phyloP scores from a whole-genome alignment of 23 red algal species.

The Agarophyton chilense region DNA sequence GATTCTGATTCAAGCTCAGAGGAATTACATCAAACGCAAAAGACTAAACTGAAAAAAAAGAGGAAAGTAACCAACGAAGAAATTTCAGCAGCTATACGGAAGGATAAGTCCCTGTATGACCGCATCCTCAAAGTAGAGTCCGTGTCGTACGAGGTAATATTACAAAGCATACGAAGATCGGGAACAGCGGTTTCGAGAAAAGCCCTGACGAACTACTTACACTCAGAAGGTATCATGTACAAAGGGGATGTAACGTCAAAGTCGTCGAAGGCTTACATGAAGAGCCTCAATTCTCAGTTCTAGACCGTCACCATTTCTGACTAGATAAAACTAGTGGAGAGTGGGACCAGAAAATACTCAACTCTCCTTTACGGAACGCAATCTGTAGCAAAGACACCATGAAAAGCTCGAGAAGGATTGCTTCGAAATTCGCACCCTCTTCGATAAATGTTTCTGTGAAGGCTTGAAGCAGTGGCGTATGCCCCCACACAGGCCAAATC shows the following conservation, averaged over 20 bases:
- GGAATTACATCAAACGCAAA: not conserved
- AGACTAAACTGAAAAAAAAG: constrained; percentile 36
- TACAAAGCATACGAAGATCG: constrained; percentile 11
- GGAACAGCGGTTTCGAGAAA: constrained; percentile 32
- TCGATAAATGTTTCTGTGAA: not conserved
- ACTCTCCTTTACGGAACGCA: not conserved
- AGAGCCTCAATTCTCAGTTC: constrained; percentile 12
- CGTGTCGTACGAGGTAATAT: constrained; percentile 24
- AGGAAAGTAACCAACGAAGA: constrained; percentile 19
- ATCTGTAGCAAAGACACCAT: not conserved
- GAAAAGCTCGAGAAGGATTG: constrained; percentile 11
- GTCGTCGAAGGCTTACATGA: not conserved
- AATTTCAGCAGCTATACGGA: constrained; percentile 38
- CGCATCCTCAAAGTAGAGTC: constrained; percentile 45
- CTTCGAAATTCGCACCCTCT: not conserved
- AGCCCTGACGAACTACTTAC: constrained; percentile 25
- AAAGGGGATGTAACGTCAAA: constrained; percentile 17
- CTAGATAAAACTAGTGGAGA: no score
- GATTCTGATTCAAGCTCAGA: not conserved
- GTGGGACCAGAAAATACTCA: no score
- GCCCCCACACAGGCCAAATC: not conserved
- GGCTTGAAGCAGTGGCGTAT: not conserved
- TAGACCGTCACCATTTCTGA: not conserved
- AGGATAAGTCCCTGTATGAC: constrained; percentile 33
- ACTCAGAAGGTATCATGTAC: constrained; percentile 43